phyloP scores from a whole-genome alignment of 441 rosid species.

The Eruca vesicaria region DNA sequence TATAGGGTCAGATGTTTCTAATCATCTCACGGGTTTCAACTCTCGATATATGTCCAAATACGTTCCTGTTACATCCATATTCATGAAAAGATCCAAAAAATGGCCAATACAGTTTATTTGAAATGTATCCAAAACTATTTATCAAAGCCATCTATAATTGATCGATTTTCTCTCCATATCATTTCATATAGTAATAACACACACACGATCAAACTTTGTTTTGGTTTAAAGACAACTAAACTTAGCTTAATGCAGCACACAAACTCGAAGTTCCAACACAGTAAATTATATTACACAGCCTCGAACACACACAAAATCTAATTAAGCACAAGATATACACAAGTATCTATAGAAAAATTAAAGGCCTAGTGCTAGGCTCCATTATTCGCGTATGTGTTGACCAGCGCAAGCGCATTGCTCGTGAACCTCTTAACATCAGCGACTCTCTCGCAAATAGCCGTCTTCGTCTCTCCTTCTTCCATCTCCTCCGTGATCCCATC shows the following conservation, averaged over 20 bases:
- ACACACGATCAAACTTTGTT: not conserved
- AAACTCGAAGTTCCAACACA: not conserved
- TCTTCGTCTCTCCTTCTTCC: constrained; percentile 44
- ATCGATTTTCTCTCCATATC: not conserved
- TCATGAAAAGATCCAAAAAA: not conserved
- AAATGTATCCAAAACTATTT: not conserved
- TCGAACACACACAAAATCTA: not conserved
- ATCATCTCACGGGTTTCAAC: not conserved
- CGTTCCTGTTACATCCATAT: not conserved
- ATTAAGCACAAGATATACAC: constrained; percentile 10
- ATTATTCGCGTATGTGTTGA: constrained; percentile 54
- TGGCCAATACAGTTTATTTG: not conserved
- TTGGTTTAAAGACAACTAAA: not conserved
- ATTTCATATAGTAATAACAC: not conserved
- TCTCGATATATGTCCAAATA: no score
- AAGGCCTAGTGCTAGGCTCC: constrained; percentile 17
- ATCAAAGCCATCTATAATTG: not conserved
- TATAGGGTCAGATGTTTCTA: not conserved
- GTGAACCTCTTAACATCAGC: constrained; percentile 54
- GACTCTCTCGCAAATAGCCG: constrained; percentile 41
- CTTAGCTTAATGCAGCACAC: not conserved
- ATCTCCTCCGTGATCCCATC: constrained; percentile 76
- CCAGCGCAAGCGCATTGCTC: constrained; percentile 81
- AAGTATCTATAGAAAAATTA: constrained; percentile 11
- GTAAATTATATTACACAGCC: not conserved